Conservation (phyloP, 1,284 basidiomycete genomes). For the Chondrostereum purpureum region DNA sequence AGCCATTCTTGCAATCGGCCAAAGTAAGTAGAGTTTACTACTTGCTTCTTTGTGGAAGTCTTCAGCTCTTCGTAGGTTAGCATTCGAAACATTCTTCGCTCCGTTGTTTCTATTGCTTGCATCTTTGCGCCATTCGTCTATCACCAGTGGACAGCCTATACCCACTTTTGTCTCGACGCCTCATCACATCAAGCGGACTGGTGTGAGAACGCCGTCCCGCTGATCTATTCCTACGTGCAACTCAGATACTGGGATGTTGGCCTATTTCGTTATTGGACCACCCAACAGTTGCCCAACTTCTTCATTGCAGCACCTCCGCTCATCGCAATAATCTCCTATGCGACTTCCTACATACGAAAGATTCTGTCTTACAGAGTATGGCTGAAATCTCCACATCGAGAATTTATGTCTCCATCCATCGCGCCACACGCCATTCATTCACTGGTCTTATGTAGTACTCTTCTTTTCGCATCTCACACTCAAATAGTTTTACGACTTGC, state of each 20-base stretch:
- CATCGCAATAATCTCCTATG: conserved; percentile 41
- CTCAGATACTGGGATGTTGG: conserved; percentile 84
- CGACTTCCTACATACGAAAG: conserved; percentile 19
- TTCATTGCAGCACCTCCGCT: conserved; percentile 73
- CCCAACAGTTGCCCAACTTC: conserved; percentile 84
- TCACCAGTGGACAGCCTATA: conserved; percentile 66
- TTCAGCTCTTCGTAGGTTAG: conserved; percentile 25
- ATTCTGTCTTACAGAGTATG: not conserved
- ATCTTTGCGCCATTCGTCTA: conserved; percentile 60
- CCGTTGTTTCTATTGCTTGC: conserved; percentile 36
- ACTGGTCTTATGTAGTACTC: conserved; percentile 47
- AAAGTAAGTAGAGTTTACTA: conserved; percentile 24
- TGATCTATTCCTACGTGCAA: conserved; percentile 84
- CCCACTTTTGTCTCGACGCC: conserved; percentile 50
- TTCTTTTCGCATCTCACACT: conserved; percentile 81
- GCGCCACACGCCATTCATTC: conserved; percentile 71
- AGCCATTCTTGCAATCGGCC: conserved; percentile 36
- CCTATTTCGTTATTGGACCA: conserved; percentile 82
- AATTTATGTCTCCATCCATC: conserved; percentile 30
- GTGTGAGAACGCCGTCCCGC: conserved; percentile 60
- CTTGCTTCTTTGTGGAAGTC: conserved; percentile 11
- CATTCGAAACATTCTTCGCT: conserved; percentile 22
- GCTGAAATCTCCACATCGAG: conserved; percentile 9
- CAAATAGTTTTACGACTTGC: conserved; percentile 86
- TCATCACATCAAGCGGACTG: conserved; percentile 35